A percentile compares a stretch with the other conserved stretches of the same genome.
Evolutionary conservation across 768 basidiomycete genomes (phyloP).

Genomic region (Podaxis sp.): DNA sequence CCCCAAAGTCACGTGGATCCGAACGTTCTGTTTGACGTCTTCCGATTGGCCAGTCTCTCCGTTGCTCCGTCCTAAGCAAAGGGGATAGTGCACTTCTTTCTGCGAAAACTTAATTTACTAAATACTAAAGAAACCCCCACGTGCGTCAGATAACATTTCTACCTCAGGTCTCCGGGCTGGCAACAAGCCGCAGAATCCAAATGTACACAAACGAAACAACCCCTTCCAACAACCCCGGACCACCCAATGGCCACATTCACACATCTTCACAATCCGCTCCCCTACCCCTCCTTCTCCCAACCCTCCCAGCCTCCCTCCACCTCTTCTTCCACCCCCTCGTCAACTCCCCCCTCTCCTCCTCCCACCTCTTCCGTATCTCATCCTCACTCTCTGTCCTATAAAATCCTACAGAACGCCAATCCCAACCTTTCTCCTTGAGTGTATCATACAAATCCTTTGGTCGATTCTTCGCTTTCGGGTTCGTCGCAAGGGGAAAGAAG

Average conservation of each 20-base stretch:
- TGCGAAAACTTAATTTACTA: too few relatives aligned
- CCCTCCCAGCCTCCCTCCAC: conserved; percentile 73
- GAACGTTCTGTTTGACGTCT: not conserved
- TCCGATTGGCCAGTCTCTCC: not conserved
- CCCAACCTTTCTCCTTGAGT: conserved; percentile 47
- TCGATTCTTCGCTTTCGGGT: conserved; percentile 28
- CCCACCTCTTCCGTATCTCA: conserved; percentile 71
- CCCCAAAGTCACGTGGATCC: not conserved
- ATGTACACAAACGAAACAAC: too few relatives aligned
- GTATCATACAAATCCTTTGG: conserved; percentile 50
- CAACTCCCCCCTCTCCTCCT: conserved; percentile 62
- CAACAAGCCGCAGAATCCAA: too few relatives aligned
- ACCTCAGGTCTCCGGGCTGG: too few relatives aligned
- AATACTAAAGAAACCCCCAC: too few relatives aligned
- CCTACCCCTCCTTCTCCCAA: conserved; percentile 51
- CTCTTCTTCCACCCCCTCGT: conserved; percentile 79
- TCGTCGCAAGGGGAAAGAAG: not conserved
- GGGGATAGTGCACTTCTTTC: too few relatives aligned
- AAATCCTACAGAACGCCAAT: conserved; percentile 47
- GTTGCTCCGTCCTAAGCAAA: not conserved
- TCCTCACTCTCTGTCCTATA: conserved; percentile 51
- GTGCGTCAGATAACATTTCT: too few relatives aligned
- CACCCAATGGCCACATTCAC: not conserved
- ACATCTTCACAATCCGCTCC: conserved; percentile 32
- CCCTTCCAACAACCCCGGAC: too few relatives aligned